phyloP scores from a whole-genome alignment of 2,329 filamentous ascomycete species.

The Phoma sp. region DNA sequence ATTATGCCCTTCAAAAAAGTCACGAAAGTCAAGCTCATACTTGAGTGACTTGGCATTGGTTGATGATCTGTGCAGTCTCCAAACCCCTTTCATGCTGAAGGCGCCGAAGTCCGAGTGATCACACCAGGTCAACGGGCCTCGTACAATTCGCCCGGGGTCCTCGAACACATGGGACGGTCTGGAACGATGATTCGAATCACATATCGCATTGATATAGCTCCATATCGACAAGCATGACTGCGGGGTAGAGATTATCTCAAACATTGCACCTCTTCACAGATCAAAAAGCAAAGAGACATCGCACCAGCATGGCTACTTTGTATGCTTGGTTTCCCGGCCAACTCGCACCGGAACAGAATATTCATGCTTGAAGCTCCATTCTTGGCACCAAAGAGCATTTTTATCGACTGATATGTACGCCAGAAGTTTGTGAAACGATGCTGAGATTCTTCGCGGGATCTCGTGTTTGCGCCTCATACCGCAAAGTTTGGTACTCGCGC shows the following conservation, averaged over 20 bases:
- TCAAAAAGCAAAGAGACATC: not conserved
- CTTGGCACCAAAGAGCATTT: not conserved
- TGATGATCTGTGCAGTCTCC: too few relatives aligned
- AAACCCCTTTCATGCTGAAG: too few relatives aligned
- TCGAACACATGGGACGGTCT: not conserved
- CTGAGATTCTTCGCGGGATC: not conserved
- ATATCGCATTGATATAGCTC: not conserved
- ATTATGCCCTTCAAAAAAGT: too few relatives aligned
- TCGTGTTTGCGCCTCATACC: not conserved
- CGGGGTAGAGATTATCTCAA: not conserved
- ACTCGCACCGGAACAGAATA: not conserved
- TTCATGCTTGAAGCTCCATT: not conserved
- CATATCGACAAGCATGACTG: slow-evolving; percentile 5
- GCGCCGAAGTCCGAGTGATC: not conserved
- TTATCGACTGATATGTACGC: not conserved
- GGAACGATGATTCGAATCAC: not conserved
- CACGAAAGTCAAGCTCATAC: too few relatives aligned
- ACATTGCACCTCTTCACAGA: not conserved
- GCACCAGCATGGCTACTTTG: not conserved
- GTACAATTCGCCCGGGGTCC: not conserved
- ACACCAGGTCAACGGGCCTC: not conserved
- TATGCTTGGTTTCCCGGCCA: not conserved
- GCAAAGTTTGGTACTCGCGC: not conserved
- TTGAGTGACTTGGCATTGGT: too few relatives aligned
- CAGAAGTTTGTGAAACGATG: slow-evolving; percentile 1